Evolutionary conservation across 495 filamentous ascomycete species (phyloP).

Genomic region (Penicillium canariense): DNA sequence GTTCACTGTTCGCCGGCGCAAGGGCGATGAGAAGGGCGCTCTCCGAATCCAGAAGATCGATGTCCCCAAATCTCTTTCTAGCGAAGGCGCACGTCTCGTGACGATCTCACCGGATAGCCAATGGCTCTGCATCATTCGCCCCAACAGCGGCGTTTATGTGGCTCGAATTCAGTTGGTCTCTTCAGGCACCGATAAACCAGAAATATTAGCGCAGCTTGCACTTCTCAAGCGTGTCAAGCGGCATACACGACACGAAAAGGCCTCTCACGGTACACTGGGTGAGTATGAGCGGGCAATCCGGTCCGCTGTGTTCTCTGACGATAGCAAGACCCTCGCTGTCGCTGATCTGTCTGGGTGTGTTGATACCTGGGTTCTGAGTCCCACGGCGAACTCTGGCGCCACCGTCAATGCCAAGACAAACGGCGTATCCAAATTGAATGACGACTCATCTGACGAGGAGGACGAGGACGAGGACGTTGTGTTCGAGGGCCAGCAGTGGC

Average conservation of each 20-base stretch:
- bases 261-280: conserved; percentile 66
- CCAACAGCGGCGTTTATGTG: conserved; percentile 48
- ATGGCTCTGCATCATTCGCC: conserved; percentile 56
- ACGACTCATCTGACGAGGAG: conserved; percentile 53
- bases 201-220: conserved; percentile 46
- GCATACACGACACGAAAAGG: conserved; percentile 50
- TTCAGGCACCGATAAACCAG: conserved; percentile 33
- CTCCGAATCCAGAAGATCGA: conserved; percentile 70
- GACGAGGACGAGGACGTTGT: conserved; percentile 39
- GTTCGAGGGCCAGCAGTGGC: conserved; percentile 60
- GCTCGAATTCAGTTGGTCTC: conserved; percentile 42
- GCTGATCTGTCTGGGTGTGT: conserved; percentile 83
- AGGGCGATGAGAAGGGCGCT: conserved; percentile 47
- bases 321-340: conserved; percentile 73
- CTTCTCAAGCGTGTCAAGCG: conserved; percentile 59
- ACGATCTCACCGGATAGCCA: conserved; percentile 50
- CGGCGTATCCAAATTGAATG: conserved; percentile 41
- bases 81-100: conserved; percentile 64
- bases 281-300: conserved; percentile 74
- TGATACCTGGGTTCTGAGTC: conserved; percentile 76
- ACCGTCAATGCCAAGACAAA: conserved; percentile 32
- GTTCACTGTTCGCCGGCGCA: conserved; percentile 55
- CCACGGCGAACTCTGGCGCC: conserved; percentile 40
- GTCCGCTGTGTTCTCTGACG: conserved; percentile 72
- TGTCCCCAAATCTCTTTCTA: conserved; percentile 44